Evolutionary conservation across 2,329 filamentous ascomycete genomes (phyloP), one percentile per base, ranked within the genome.

Genomic region (Apiospora marii): DNA sequence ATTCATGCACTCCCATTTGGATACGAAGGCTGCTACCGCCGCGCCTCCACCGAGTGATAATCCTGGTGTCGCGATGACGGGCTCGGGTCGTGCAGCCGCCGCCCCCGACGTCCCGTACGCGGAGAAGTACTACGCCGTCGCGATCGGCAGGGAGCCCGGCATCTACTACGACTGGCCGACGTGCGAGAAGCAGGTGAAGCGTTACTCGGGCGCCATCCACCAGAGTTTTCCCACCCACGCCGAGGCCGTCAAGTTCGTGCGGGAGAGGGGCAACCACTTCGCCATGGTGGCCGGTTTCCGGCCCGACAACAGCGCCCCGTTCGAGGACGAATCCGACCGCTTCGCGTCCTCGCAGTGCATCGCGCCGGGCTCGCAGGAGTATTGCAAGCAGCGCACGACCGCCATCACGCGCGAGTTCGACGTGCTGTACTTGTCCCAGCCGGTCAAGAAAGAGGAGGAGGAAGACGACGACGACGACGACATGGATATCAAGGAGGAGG

Each of bases 261-360:
- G 30, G 30, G 3, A 22, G 30, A 6, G 12, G 3, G 53, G 53
- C 53, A 61, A 61, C 53, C 53, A 76, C 46, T 79, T 79, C 70
- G 75, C 75, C 19, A 75, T 77, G 61, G 72, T 78, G 7, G 71
- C 74, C 1, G 49, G 75, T 69, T 79, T 79, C 27, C 43, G 70
- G 46, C 76, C 78, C n/a, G 51, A 78, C 43, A 68, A 68, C 41
- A 72, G 68, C 14, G 74, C 76, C 5, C 70, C 71, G 22, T 79
- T 79, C 37, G 77, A 78, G 3, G 74, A 78, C 12, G 78, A 79
- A 37, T 79, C 79, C 22, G n/a, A 49, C 5, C 78, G 78, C 12
- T 76, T 77, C 58, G 77, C 77, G 16, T 79, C 76, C 10, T 79
- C 78, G 14, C 78, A 79, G n/a, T 71, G 70, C 44, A 44, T 76